These are phyloP conservation scores for Cyathus striatus DNA, from an alignment of 768 basidiomycete species.

Conservation along the genomic window DNA sequence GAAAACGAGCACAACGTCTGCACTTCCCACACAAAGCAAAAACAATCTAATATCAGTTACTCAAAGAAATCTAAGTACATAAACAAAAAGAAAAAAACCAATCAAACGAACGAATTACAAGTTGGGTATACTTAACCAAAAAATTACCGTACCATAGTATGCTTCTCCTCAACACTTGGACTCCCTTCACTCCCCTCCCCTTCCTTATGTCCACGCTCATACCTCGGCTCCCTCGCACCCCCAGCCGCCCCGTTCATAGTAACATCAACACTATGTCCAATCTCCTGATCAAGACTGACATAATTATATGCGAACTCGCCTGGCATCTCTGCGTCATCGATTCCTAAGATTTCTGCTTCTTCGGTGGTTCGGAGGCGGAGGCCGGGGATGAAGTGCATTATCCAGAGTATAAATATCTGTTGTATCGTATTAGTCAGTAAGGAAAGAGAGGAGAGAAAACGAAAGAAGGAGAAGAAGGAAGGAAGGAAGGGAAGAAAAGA, in stretches of 20 bases:
- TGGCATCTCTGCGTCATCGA: conserved; percentile 88
- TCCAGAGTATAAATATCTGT: conserved; percentile 77
- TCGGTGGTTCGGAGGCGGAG: conserved; percentile 64
- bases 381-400: conserved; percentile 85
- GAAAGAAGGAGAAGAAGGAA: background rate
- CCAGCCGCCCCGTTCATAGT: conserved; percentile 12
- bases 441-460: no score
- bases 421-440: no score
- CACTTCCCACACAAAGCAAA: no score
- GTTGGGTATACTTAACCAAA: no score
- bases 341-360: conserved; percentile 72
- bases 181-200: background rate
- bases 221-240: conserved; percentile 22
- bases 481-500: background rate
- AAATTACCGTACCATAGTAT: no score
- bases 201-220: conserved; percentile 6
- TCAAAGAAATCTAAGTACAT: no score
- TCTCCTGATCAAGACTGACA: conserved; percentile 65
- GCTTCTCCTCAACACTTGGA: background rate
- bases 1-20: no score
- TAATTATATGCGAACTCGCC: conserved; percentile 90
- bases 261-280: conserved; percentile 29
- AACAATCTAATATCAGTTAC: no score
- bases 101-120: no score
- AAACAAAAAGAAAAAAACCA: no score